These are phyloP conservation scores for Fusarium multiceps DNA, from an alignment of 2,329 filamentous ascomycete species.

Conservation along the genomic window DNA sequence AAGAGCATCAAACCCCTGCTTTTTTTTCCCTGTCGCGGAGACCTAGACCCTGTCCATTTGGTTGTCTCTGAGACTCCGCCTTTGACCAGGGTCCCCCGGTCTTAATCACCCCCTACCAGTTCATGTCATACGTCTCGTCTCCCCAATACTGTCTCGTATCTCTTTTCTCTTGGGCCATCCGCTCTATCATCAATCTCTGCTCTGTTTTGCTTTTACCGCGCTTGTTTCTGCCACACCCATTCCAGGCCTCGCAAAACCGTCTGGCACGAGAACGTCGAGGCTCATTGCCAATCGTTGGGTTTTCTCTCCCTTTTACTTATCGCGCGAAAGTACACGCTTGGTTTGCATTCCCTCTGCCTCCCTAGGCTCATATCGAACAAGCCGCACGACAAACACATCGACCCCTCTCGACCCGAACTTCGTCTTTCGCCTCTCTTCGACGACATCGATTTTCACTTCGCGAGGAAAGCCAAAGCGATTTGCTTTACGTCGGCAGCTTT, in stretches of 20 bases:
- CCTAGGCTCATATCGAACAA: slow-evolving; percentile 31
- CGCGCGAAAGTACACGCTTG: slow-evolving; percentile 33
- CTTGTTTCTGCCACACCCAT: slow-evolving; percentile 44
- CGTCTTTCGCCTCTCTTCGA: slow-evolving; percentile 18
- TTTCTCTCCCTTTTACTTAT: slow-evolving; percentile 32
- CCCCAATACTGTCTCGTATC: slow-evolving; percentile 33
- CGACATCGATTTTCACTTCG: slow-evolving; percentile 10
- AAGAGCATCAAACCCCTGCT: slow-evolving; percentile 32
- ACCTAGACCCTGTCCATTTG: slow-evolving; percentile 25
- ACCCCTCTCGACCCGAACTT: slow-evolving; percentile 5
- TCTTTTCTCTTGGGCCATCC: slow-evolving; percentile 32
- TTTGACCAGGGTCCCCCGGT: slow-evolving; percentile 28
- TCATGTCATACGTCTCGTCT: slow-evolving; percentile 32
- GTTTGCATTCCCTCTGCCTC: slow-evolving; percentile 32
- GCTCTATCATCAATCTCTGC: slow-evolving; percentile 26
- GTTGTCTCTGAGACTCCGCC: slow-evolving; percentile 40
- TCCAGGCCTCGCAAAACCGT: slow-evolving; percentile 49
- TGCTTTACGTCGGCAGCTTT: slow-evolving; percentile 12
- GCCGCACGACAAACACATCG: slow-evolving; percentile 21
- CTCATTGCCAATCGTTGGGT: slow-evolving; percentile 37
- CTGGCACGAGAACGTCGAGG: slow-evolving; percentile 50
- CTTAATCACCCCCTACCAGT: slow-evolving; percentile 29
- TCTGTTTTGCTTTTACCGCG: slow-evolving; percentile 26
- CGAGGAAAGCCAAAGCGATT: slow-evolving; percentile 6
- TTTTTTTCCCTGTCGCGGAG: slow-evolving; percentile 26